Conservation (phyloP, 169 alveolate species). For the Cryptosporidium felis region DNA sequence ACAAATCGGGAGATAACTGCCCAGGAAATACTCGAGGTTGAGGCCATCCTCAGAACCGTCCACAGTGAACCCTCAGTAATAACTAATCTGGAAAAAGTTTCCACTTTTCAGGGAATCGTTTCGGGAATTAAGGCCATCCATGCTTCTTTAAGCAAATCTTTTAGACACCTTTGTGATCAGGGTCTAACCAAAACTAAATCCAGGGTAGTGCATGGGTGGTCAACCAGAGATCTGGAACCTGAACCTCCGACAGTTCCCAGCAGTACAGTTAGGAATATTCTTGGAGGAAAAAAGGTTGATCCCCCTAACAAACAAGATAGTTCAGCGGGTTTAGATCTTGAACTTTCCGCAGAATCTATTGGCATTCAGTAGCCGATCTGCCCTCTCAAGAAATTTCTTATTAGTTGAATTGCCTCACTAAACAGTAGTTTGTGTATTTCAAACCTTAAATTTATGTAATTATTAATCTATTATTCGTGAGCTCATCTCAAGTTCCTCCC, state of each 20-base stretch:
- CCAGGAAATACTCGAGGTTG: conserved; percentile 33
- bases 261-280: conserved; percentile 25
- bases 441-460: too few species aligned
- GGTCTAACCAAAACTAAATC: conserved; percentile 15
- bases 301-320: too few species aligned
- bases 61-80: conserved; percentile 9
- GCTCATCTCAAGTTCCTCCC: too few species aligned
- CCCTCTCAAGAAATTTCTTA: too few species aligned
- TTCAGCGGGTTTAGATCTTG: too few species aligned
- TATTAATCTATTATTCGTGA: too few species aligned
- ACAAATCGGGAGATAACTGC: not conserved
- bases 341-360: conserved; percentile 29
- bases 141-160: conserved; percentile 12
- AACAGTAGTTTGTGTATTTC: too few species aligned
- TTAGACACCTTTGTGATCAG: conserved; percentile 9
- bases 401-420: too few species aligned
- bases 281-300: conserved; percentile 4
- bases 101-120: conserved; percentile 23
- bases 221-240: conserved; percentile 54
- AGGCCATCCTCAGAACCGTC: conserved; percentile 27
- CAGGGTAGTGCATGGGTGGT: conserved; percentile 34
- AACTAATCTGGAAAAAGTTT: not conserved
- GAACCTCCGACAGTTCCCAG: conserved; percentile 2
- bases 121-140: conserved; percentile 37
- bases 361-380: not conserved